These are phyloP conservation scores for Cavenderia fasciculata DNA, from an alignment of 78 protist species.

Conservation along the genomic window DNA sequence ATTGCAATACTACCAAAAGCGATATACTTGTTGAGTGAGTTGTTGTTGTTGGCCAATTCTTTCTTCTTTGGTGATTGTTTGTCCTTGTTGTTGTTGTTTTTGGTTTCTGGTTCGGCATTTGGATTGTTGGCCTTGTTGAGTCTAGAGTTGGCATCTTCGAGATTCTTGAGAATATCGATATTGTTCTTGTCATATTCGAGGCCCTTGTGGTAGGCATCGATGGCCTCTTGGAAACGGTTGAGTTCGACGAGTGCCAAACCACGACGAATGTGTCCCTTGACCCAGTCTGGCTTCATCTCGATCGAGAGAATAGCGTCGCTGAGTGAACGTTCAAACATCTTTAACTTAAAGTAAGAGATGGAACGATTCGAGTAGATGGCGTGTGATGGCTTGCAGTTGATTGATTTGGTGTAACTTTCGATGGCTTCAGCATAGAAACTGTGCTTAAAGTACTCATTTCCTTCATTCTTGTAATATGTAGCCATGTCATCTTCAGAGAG, in stretches of 20 bases:
- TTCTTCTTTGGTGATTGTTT: too few species aligned
- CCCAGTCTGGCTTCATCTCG: constrained; percentile 10
- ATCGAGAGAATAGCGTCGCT: constrained; percentile 47
- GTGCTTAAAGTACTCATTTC: constrained; percentile 52
- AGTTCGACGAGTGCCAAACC: constrained; percentile 62
- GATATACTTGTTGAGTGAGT: too few species aligned
- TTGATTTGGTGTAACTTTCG: constrained; percentile 56
- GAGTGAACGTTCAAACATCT: constrained; percentile 22
- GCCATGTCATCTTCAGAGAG: constrained; percentile 21
- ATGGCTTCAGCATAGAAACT: constrained; percentile 35
- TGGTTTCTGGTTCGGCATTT: too few species aligned
- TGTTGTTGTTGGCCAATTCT: too few species aligned
- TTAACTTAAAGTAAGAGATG: constrained; percentile 19
- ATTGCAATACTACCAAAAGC: too few species aligned
- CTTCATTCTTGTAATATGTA: constrained; percentile 51
- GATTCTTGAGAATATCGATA: background rate
- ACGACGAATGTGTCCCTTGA: constrained; percentile 47
- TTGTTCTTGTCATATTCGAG: constrained; percentile 7
- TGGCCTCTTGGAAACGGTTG: constrained; percentile 7
- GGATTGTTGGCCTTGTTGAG: too few species aligned
- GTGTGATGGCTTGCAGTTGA: constrained; percentile 60
- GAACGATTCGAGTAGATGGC: constrained; percentile 55
- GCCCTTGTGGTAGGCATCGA: constrained; percentile 17
- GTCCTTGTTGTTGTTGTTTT: too few species aligned
- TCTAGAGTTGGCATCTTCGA: background rate